phyloP scores from a whole-genome alignment of 371 early-diverging fungal species.

The Rhizopus stolonifer region DNA sequence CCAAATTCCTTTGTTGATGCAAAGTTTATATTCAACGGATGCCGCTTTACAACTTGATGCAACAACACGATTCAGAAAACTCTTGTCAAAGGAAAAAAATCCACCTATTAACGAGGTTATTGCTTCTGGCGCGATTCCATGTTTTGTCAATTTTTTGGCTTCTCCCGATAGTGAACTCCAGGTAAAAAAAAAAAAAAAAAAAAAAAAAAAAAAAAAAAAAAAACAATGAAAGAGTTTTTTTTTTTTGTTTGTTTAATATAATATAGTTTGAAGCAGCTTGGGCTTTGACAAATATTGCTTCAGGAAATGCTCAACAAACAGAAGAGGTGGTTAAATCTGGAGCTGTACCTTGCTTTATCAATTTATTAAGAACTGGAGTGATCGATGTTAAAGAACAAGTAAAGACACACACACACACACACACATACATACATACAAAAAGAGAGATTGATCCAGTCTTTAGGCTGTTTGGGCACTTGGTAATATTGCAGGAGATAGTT shows the following conservation, averaged over 20 bases:
- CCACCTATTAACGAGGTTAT: conserved; percentile 99
- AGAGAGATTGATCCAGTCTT: no score
- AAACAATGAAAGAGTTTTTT: neutral
- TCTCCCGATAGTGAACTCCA: conserved; percentile 81
- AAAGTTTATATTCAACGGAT: conserved; percentile 71
- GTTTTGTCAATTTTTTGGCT: conserved; percentile 93
- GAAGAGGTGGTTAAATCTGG: conserved; percentile 91
- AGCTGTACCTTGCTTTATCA: conserved; percentile 93
- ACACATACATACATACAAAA: no score
- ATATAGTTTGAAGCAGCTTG: conserved; percentile 98
- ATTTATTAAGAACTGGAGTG: conserved; percentile 83
- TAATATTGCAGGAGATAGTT: conserved; percentile 99
- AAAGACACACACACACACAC: no score
- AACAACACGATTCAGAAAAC: conserved; percentile 92
- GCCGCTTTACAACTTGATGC: conserved; percentile 79
- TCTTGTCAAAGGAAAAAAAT: conserved; percentile 96
- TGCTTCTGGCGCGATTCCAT: conserved; percentile 89
- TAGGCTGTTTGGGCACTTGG: conserved; percentile 99
- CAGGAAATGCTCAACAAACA: conserved; percentile 97
- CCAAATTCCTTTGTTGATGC: conserved; percentile 74
- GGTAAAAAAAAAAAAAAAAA: conserved; percentile 50
- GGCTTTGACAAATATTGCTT: conserved; percentile 99
- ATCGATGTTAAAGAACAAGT: conserved; percentile 97
- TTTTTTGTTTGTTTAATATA: neutral
- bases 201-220: neutral